A percentile compares a stretch with the other conserved stretches of the same genome.
phyloP scores from a whole-genome alignment of 441 rosid genomes.

The Geranium incanum region DNA sequence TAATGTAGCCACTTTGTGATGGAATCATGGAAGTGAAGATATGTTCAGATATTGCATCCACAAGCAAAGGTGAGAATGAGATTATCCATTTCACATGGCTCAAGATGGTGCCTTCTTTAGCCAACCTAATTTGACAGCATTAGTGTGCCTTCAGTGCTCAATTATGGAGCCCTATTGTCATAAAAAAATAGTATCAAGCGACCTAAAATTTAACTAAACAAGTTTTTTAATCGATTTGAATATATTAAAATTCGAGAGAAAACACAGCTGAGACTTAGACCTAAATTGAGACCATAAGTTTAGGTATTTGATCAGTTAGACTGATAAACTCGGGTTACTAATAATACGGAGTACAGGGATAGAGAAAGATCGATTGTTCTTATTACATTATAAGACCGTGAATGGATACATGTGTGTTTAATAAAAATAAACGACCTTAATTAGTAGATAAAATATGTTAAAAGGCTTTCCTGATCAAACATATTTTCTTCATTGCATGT shows the following conservation, averaged over 20 bases:
- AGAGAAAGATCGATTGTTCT: no score
- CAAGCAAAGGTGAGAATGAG: neutral
- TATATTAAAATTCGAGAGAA: neutral
- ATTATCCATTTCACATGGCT: neutral
- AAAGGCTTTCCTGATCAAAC: neutral
- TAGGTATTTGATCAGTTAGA: no score
- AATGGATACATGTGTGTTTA: no score
- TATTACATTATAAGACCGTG: no score
- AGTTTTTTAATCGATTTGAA: no score
- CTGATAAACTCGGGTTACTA: no score
- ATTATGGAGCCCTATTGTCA: neutral
- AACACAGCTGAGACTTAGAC: neutral
- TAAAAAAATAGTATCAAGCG: neutral
- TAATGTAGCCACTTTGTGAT: neutral
- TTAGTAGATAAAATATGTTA: no score
- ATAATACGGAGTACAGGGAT: no score
- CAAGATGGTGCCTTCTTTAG: neutral
- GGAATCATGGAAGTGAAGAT: neutral
- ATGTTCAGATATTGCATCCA: neutral
- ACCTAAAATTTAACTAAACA: neutral
- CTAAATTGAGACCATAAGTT: no score
- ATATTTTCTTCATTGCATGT: neutral
- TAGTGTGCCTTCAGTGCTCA: neutral
- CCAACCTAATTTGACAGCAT: conserved; percentile 7
- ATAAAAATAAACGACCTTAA: no score